Evolutionary conservation across 2,329 filamentous ascomycete species (phyloP), one percentile per base, ranked within the genome.

Genomic region (Fonsecaea multimorphosa): DNA sequence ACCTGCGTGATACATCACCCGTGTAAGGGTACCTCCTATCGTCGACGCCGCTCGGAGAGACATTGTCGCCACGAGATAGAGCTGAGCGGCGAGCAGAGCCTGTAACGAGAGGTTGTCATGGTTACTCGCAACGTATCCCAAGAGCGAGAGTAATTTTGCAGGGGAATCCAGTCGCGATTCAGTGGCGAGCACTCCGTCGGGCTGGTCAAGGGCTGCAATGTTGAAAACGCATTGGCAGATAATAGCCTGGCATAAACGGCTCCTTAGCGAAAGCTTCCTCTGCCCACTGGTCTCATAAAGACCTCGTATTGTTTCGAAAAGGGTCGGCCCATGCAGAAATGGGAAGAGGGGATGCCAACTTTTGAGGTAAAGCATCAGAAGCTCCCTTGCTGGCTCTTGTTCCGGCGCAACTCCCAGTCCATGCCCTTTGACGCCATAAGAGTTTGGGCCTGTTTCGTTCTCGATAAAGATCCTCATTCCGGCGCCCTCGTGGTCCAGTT

Each of bases 21-120:
- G 81, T 6, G 83, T 82, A 3, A 87, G 81, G 1, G 86, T 74
- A 0, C 85, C 85, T 0, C 85, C 84, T 0, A 87, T 71, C 3
- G 85, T 79, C 1, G 85, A 87, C 0, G 85, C 85, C 14, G 84
- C 82, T 66, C 86, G 86, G 8, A 86, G 77, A 4, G 84, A 82
- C 6, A 87, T 76, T 76, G 86, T 84, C 0, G 84, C 86, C 0
- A 85, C 78, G 0, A 87, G 77, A 46, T 86, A 86, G 0, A 87
- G 70, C 68, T 87, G 83, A 2, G 85, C 82, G 32, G 80, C 78
- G 2, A 87, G 76, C 1, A 83, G 80, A 8, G 85, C 82, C 68
- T 87, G 85, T 0, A 84, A 75, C 14, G 65, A 64, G 5, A 29
- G 1, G 79, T 74, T 4, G 77, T 73, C 7, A 86, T 74, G 0